Base-by-base conservation (phyloP, 148 eudicot genomes). In the Fagopyrum tataricum region DNA sequence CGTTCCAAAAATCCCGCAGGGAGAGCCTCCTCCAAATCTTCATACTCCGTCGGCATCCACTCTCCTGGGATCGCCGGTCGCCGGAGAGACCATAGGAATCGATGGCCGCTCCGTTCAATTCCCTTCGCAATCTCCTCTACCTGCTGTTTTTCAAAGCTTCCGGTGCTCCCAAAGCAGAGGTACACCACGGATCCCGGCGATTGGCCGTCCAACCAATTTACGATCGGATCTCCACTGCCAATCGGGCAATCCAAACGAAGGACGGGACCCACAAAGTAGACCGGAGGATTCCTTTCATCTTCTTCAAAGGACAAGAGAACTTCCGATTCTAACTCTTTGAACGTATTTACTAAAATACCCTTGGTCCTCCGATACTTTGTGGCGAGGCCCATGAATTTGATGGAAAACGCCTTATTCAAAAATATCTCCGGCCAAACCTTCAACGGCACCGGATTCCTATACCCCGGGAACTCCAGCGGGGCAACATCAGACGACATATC, bases 101-200 rank as follows among this genome's bases (percentile, higher is more conserved):
- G 64, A n/a, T 72, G 67, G 0, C 75, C 82, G 1, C 84, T 76
- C 11, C 70, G 53, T 49, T 84, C 86, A 0, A 84, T 8, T 0
- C 78, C 87, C 0, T 15, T 7, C 11, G 85, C 85, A 39, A 82
- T 73, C 76, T 84, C 78, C 52, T 55, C 61, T 20, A 55, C 61
- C 31, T 85, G 88, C 7, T 68, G 75, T 15, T 61, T 78, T 0
- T 26, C 69, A 13, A 85, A 80, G 46, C 74, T 73, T 69, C 81
- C 85, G 53, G 43, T 41, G 74, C 85, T 85, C 48, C 85, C 88
- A 49, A 85, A 85, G 51, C 88, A 82, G 7, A 82, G 70, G 18
- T 78, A 82, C 46, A 82, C 85, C 17, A 85, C 88, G 4, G 84
- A 78, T 0, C 68, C 74, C 37, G 46, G 23, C 8, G 84, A 82